phyloP scores from a whole-genome alignment of 192 early-diverging fungal genomes.

The Linnemannia schmuckeri region DNA sequence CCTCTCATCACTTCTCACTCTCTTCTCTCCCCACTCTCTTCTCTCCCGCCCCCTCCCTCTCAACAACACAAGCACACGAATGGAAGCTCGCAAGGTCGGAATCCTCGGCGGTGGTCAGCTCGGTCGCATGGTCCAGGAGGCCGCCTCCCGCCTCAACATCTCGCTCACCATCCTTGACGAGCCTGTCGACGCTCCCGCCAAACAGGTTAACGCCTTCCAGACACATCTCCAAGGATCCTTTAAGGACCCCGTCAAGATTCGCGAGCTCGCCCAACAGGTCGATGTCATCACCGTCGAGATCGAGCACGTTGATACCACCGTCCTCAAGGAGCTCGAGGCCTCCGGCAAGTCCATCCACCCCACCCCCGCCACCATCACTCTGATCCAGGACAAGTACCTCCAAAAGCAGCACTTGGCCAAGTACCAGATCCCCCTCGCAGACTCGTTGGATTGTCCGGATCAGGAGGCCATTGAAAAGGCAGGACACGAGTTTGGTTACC shows the following conservation, averaged over 20 bases:
- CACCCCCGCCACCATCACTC: slow-evolving; percentile 80
- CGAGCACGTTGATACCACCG: slow-evolving; percentile 90
- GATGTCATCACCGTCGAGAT: slow-evolving; percentile 98
- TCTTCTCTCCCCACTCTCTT: neutral
- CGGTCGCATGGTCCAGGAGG: slow-evolving; percentile 97
- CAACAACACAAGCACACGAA: slow-evolving; percentile 20
- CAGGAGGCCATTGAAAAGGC: slow-evolving; percentile 66
- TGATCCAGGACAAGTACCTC: slow-evolving; percentile 97
- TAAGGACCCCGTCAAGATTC: slow-evolving; percentile 81
- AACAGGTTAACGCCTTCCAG: slow-evolving; percentile 80
- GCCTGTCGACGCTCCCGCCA: slow-evolving; percentile 81
- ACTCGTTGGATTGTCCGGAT: slow-evolving; percentile 72
- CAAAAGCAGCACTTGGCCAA: slow-evolving; percentile 87
- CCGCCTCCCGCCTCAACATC: slow-evolving; percentile 92
- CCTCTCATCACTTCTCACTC: neutral
- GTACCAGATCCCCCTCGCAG: slow-evolving; percentile 79
- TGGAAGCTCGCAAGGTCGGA: slow-evolving; percentile 68
- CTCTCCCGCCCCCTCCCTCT: neutral
- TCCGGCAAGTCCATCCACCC: slow-evolving; percentile 79
- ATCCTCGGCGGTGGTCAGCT: slow-evolving; percentile 92
- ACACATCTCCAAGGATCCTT: slow-evolving; percentile 89
- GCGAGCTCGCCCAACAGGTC: slow-evolving; percentile 77
- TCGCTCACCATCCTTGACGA: slow-evolving; percentile 88
- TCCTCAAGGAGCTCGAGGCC: slow-evolving; percentile 72
- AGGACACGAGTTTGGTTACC: slow-evolving; percentile 84